phyloP scores from a whole-genome alignment of 257 asterid genomes.

The Lithospermum erythrorhizon region DNA sequence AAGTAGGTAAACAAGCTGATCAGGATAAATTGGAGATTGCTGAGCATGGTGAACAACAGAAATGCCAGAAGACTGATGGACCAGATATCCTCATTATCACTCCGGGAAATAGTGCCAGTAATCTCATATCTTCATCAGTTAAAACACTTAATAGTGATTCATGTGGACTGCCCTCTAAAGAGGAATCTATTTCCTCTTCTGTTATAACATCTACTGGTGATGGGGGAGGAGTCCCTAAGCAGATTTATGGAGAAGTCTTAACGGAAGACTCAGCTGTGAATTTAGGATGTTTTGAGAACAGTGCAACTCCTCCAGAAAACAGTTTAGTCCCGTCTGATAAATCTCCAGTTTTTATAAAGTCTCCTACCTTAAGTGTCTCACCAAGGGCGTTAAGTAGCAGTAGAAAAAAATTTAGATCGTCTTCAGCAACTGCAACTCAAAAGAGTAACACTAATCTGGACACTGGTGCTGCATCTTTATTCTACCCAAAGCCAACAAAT shows the following conservation, averaged over 20 bases:
- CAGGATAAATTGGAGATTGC: constrained; percentile 15
- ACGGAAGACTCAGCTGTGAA: constrained; percentile 24
- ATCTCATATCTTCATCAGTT: constrained; percentile 6
- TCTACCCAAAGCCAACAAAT: constrained; percentile 48
- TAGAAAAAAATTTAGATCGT: constrained; percentile 75
- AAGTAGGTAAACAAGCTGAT: constrained; percentile 31
- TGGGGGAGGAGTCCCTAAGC: constrained; percentile 16
- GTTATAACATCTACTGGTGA: constrained; percentile 13
- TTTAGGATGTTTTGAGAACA: constrained; percentile 23
- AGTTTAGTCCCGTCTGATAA: constrained; percentile 27
- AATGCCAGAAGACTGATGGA: constrained; percentile 4
- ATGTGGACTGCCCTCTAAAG: constrained; percentile 11
- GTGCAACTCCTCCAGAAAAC: constrained; percentile 22
- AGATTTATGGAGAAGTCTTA: constrained; percentile 17
- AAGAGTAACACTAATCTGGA: constrained; percentile 27
- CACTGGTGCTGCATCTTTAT: constrained; percentile 22
- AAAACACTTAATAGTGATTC: constrained; percentile 15
- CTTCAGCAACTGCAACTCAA: constrained; percentile 48
- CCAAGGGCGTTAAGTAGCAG: constrained; percentile 48
- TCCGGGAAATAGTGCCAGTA: constrained; percentile 6
- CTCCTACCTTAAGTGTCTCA: constrained; percentile 82
- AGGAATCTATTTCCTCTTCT: constrained; percentile 16
- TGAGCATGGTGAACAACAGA: constrained; percentile 9
- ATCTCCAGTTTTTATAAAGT: constrained; percentile 38
- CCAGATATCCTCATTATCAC: constrained; percentile 4